These are phyloP conservation scores for Vitis riparia DNA, from an alignment of 164 flowering plant species.

Conservation along the genomic window DNA sequence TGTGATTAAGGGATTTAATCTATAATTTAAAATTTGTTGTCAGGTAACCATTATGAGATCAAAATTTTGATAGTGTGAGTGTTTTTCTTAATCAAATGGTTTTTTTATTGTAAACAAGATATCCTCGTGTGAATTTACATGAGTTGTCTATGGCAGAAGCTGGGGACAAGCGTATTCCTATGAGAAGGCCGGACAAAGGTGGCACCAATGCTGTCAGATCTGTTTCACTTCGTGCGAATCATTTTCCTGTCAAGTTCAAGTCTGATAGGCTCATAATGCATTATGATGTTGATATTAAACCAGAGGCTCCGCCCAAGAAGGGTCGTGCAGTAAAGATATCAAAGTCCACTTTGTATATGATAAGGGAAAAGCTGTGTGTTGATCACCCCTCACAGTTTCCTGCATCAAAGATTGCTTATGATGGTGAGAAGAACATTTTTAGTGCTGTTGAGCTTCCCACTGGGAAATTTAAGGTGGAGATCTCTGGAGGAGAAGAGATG, in stretches of 20 bases:
- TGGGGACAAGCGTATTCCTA: conserved; percentile 16
- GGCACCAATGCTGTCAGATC: conserved; percentile 15
- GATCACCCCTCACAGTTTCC: conserved; percentile 28
- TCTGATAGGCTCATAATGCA: conserved; percentile 31
- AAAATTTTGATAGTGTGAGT: too few species aligned
- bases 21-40: too few species aligned
- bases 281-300: conserved; percentile 46
- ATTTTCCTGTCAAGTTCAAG: conserved; percentile 41
- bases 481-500: conserved; percentile 42
- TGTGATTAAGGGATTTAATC: too few species aligned
- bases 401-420: conserved; percentile 44
- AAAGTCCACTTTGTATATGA: conserved; percentile 24
- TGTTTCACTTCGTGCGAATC: conserved; percentile 40
- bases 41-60: too few species aligned
- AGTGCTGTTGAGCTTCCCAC: conserved; percentile 49
- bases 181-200: conserved; percentile 54
- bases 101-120: too few species aligned
- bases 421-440: conserved; percentile 66
- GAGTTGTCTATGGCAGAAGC: too few species aligned
- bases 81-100: too few species aligned
- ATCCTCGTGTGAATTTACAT: too few species aligned
- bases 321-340: conserved; percentile 30
- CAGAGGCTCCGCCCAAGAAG: conserved; percentile 15
- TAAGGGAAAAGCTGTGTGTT: conserved; percentile 35
- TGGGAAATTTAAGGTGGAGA: conserved; percentile 41